Base-by-base conservation (phyloP, 495 filamentous ascomycete genomes). In the Astrocystis sublimbata region DNA sequence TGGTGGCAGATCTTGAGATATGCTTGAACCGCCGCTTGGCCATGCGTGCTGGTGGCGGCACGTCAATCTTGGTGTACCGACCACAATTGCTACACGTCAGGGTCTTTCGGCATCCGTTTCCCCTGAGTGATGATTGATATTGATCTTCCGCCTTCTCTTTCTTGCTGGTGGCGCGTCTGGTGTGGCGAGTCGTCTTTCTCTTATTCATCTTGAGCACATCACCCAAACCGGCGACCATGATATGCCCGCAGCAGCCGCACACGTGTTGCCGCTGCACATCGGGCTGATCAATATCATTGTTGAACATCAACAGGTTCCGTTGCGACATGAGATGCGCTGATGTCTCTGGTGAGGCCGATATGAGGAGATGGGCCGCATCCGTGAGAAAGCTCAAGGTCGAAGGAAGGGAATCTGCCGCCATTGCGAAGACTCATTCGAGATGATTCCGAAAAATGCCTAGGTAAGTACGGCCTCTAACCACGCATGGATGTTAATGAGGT, bases 201-300 rank as follows among this genome's bases (percentile, higher is more conserved):
- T 69, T 55, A 26, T 77, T 71, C 8, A 79, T 60, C 28, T 76
- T 62, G 13, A 84, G 59, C 12, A 59, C 51, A 55, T 72, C 75
- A 0, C 71, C 78, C 49, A 74, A 66, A 0, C 82, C 82, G 6
- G 68, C 55, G 33, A 83, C 68, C 73, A 83, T 76, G 50, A 83
- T 81, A 60, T 82, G 76, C 30, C 82, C 82, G 63, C 82, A 85
- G 46, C 76, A 76, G 33, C 66, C 74, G 68, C 82, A 85, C 17
- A 76, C 74, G 52, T 77, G 77, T 51, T 81, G 76, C 50, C 71
- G 72, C 23, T 82, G 72, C 9, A 74, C 46, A 23, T 82, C 80
- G 6, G 79, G 67, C 53, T 58, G 73, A 13, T 72, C 64, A 6
- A 82, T 21, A 21, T 78, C 74, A 62, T 77, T 71, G 24, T 78